A percentile compares a stretch with the other conserved stretches of the same genome.
These are phyloP conservation scores for Cryptococcus amylolentus DNA, from an alignment of 1,284 basidiomycete genomes.

Conservation along the genomic window DNA sequence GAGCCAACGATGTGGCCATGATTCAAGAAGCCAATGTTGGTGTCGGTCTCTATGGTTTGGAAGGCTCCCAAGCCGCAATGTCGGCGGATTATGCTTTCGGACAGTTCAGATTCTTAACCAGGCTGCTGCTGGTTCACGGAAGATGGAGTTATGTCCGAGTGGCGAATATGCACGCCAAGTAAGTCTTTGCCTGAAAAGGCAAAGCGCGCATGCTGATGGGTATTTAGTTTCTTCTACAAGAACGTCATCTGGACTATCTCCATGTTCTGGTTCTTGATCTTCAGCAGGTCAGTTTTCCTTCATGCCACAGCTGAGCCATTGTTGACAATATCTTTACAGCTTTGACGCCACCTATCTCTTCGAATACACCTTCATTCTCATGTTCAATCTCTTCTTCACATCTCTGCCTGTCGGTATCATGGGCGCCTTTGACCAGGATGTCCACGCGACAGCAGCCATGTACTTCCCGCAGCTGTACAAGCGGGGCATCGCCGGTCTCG, in stretches of 20 bases:
- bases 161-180: conserved; percentile 92
- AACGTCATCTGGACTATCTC: conserved; percentile 59
- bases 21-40: conserved; percentile 98
- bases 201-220: background rate
- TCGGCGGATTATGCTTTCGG: conserved; percentile 98
- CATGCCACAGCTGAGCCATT: background rate
- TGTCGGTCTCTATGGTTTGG: conserved; percentile 87
- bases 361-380: conserved; percentile 87
- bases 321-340: conserved; percentile 48
- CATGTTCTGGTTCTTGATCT: conserved; percentile 91
- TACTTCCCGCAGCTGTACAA: conserved; percentile 92
- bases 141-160: conserved; percentile 94
- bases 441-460: conserved; percentile 82
- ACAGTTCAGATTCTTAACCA: conserved; percentile 91
- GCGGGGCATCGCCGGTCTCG: conserved; percentile 84
- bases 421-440: conserved; percentile 94
- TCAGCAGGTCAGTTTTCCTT: conserved; percentile 61
- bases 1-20: conserved; percentile 53
- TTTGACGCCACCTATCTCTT: conserved; percentile 95
- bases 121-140: conserved; percentile 88
- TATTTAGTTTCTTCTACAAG: conserved; percentile 84
- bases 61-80: conserved; percentile 98
- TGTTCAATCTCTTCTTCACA: conserved; percentile 91
- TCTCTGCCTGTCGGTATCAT: conserved; percentile 86
- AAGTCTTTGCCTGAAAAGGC: conserved; percentile 11